phyloP scores from a whole-genome alignment of 1,284 basidiomycete species.

The Malassezia slooffiae region DNA sequence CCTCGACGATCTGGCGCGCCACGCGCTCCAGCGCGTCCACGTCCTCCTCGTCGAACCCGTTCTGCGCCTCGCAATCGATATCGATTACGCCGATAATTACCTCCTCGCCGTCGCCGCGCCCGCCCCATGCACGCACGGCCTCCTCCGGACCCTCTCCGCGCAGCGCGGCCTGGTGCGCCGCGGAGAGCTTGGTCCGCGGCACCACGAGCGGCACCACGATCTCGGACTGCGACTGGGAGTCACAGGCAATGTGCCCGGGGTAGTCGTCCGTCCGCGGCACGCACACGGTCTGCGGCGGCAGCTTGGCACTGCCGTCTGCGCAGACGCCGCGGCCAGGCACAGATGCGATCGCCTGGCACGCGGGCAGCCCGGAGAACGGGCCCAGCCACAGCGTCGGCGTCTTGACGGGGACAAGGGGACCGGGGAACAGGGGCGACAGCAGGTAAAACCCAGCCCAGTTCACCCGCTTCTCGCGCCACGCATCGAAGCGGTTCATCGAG shows the following conservation, averaged over 20 bases:
- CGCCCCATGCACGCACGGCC: slow-evolving; percentile 23
- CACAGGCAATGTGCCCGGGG: slow-evolving; percentile 48
- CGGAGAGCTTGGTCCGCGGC: slow-evolving; percentile 17
- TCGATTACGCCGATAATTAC: slow-evolving; percentile 48
- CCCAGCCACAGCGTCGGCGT: slow-evolving; percentile 43
- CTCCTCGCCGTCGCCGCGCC: slow-evolving; percentile 28
- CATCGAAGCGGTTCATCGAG: slow-evolving; percentile 33
- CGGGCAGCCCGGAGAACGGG: slow-evolving; percentile 48
- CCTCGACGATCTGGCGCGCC: slow-evolving; percentile 25
- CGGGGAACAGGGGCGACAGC: slow-evolving; percentile 42
- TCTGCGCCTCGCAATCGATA: slow-evolving; percentile 46
- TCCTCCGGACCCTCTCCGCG: slow-evolving; percentile 14
- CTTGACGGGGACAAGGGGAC: slow-evolving; percentile 9
- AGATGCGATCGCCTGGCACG: slow-evolving; percentile 44
- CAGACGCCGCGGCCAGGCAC: slow-evolving; percentile 46
- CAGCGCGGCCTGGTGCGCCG: slow-evolving; percentile 15
- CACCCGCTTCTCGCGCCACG: slow-evolving; percentile 27
- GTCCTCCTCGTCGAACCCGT: slow-evolving; percentile 47
- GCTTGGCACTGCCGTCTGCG: slow-evolving; percentile 39
- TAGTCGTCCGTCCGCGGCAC: slow-evolving; percentile 45
- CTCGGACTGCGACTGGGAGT: slow-evolving; percentile 46
- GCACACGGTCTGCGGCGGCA: slow-evolving; percentile 36
- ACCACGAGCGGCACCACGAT: slow-evolving; percentile 47
- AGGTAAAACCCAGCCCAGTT: slow-evolving; percentile 49
- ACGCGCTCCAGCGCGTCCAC: slow-evolving; percentile 35